phyloP scores from a whole-genome alignment of 2,329 filamentous ascomycete species.

The Penicillium brevicompactum region DNA sequence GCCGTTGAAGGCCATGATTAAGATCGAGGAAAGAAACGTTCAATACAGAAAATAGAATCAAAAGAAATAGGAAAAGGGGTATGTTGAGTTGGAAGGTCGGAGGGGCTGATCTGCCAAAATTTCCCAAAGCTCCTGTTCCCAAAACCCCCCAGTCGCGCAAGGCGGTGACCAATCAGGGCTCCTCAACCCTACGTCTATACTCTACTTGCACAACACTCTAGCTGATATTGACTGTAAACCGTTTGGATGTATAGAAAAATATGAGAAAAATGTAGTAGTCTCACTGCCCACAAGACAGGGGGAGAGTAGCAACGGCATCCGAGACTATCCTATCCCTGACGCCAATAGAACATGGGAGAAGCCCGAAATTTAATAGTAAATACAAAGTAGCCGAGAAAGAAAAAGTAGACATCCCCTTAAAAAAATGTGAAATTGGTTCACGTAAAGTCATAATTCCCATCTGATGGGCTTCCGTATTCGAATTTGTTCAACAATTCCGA shows the following conservation, averaged over 20 bases:
- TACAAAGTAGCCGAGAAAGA: conserved; percentile 7
- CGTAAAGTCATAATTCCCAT: conserved; percentile 39
- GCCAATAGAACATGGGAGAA: conserved; percentile 4
- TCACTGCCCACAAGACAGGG: conserved; percentile 1
- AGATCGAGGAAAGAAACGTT: conserved; percentile 24
- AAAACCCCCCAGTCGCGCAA: conserved; percentile 32
- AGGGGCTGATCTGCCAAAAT: conserved; percentile 45
- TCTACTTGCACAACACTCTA: neutral
- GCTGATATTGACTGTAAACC: neutral
- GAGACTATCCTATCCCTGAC: neutral
- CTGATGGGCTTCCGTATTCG: conserved; percentile 41
- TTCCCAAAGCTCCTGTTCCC: conserved; percentile 42
- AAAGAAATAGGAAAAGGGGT: conserved; percentile 25
- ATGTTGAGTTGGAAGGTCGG: conserved; percentile 31
- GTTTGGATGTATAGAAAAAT: neutral
- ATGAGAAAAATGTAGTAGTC: neutral
- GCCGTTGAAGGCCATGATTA: conserved; percentile 88
- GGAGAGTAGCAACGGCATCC: conserved; percentile 6
- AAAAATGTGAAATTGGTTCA: conserved; percentile 28
- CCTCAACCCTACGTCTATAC: conserved; percentile 7
- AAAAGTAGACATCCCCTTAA: conserved; percentile 7
- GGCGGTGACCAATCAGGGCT: conserved; percentile 38
- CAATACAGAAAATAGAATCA: conserved; percentile 16
- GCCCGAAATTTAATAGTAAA: conserved; percentile 4
- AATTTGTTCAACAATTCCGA: conserved; percentile 43